A percentile compares a stretch with the other conserved stretches of the same genome.
Evolutionary conservation across 805 yeast genomes (phyloP).

Genomic region (Candida endomychidarum): DNA sequence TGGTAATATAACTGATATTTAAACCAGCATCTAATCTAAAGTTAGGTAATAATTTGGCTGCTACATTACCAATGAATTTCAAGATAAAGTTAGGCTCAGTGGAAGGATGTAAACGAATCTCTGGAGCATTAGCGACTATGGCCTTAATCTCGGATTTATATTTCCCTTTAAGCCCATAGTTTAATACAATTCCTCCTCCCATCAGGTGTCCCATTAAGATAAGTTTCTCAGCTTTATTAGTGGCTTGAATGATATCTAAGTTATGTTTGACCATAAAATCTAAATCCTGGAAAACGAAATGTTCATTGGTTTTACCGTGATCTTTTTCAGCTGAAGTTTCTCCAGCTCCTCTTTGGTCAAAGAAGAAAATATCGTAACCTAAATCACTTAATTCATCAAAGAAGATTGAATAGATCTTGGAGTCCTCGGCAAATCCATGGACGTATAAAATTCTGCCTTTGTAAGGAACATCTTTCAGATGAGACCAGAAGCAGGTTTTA

Average conservation of each 20-base stretch:
- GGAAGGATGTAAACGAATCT: slow-evolving; percentile 55
- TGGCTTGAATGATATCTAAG: slow-evolving; percentile 21
- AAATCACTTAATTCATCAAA: slow-evolving; percentile 50
- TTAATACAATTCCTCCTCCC: slow-evolving; percentile 76
- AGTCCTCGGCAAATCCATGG: slow-evolving; percentile 72
- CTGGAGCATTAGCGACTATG: slow-evolving; percentile 57
- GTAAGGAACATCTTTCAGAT: slow-evolving; percentile 26
- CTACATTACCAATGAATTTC: slow-evolving; percentile 41
- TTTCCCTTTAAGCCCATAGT: slow-evolving; percentile 60
- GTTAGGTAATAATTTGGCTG: slow-evolving; percentile 43
- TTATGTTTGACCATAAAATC: slow-evolving; percentile 53
- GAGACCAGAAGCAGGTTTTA: slow-evolving; percentile 42
- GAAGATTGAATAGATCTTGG: slow-evolving; percentile 47
- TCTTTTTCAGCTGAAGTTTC: slow-evolving; percentile 54
- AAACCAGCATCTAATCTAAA: slow-evolving; percentile 55
- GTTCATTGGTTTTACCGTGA: slow-evolving; percentile 58
- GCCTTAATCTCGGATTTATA: slow-evolving; percentile 46
- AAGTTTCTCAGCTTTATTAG: slow-evolving; percentile 36
- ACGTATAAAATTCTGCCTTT: slow-evolving; percentile 60
- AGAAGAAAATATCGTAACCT: slow-evolving; percentile 68
- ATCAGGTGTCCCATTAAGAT: slow-evolving; percentile 69
- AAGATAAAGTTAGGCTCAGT: slow-evolving; percentile 53
- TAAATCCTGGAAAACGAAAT: slow-evolving; percentile 56
- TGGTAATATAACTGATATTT: slow-evolving; percentile 53
- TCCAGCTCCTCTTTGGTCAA: slow-evolving; percentile 79